A percentile compares a stretch with the other conserved stretches of the same genome.
phyloP scores from a whole-genome alignment of 371 early-diverging fungal genomes.

The Mortierella sp. region DNA sequence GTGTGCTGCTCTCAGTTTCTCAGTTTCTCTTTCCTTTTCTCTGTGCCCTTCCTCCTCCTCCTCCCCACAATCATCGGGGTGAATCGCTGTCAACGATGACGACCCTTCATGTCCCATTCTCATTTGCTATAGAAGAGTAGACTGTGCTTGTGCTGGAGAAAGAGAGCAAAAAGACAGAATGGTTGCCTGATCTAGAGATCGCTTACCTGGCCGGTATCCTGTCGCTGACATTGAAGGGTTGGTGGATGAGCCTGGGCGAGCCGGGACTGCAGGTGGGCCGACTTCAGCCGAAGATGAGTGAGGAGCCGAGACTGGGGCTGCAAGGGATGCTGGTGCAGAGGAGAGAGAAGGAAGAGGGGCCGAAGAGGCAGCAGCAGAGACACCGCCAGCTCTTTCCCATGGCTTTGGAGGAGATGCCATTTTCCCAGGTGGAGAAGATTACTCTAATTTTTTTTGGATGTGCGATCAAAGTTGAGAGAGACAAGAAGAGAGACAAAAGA shows the following conservation, averaged over 20 bases:
- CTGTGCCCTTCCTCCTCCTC: no score
- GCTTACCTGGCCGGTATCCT: constrained; percentile 39
- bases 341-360: constrained; percentile 47
- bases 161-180: no score
- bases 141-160: no score
- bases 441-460: background rate
- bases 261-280: constrained; percentile 47
- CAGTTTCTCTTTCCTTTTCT: no score
- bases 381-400: constrained; percentile 80
- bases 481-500: constrained; percentile 1
- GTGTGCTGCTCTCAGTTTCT: no score
- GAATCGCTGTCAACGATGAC: no score
- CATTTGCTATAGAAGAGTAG: background rate
- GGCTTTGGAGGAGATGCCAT: constrained; percentile 96
- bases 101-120: background rate
- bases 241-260: constrained; percentile 43
- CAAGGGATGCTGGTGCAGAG: constrained; percentile 27
- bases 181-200: no score
- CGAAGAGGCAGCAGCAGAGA: constrained; percentile 27
- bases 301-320: constrained; percentile 31
- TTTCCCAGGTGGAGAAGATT: constrained; percentile 2
- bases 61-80: no score
- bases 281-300: constrained; percentile 27
- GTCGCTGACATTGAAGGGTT: constrained; percentile 30
- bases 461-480: background rate